phyloP scores from a whole-genome alignment of 179 eudicot species.

The Silene vulgaris region DNA sequence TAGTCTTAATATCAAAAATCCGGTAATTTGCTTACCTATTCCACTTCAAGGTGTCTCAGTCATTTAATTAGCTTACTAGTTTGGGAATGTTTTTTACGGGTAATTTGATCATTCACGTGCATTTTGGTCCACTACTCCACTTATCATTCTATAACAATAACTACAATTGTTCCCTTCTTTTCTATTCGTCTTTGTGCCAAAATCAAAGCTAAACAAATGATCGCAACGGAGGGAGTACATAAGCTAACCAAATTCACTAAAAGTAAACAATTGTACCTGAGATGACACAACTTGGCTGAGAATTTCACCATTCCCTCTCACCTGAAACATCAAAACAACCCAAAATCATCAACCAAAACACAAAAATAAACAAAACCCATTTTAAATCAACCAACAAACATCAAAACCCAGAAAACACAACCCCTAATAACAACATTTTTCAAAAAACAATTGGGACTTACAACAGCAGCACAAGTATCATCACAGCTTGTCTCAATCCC shows the following conservation, averaged over 20 bases:
- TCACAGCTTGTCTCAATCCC: constrained; percentile 97
- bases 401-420: constrained; percentile 15
- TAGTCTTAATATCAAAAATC: no score
- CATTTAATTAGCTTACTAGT: no score
- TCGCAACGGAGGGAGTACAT: background rate
- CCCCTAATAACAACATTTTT: background rate
- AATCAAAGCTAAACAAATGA: background rate
- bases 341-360: constrained; percentile 18
- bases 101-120: no score
- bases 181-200: background rate
- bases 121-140: no score
- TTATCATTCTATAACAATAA: no score
- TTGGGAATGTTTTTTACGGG: no score
- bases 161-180: background rate
- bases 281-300: constrained; percentile 93
- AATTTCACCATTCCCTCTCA: constrained; percentile 81
- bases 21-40: background rate
- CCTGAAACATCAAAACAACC: constrained; percentile 37
- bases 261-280: constrained; percentile 49
- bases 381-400: background rate
- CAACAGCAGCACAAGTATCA: constrained; percentile 95
- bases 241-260: constrained; percentile 8
- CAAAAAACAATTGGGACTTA: constrained; percentile 29
- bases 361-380: constrained; percentile 8
- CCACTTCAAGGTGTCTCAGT: background rate